Evolutionary conservation across 176 grass and related monocot species (phyloP), one percentile per base, ranked within the genome.

Genomic region (Zoysia pacifica): DNA sequence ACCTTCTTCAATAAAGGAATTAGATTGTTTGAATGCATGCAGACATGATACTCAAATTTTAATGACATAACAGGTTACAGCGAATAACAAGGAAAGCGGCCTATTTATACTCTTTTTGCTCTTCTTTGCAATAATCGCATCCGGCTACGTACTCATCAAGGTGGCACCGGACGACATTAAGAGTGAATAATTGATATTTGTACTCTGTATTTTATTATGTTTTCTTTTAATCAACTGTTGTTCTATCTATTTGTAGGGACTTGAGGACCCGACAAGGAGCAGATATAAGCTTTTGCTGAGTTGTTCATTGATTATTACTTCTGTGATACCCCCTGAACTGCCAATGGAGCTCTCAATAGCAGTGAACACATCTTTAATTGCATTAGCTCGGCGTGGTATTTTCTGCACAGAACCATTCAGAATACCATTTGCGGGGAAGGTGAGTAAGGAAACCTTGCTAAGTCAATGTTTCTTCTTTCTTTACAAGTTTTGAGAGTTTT

Each of bases 381-480:
- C 96, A 44, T 89, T 99, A 44, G 96, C 93, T 79, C 79, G 93
- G 6, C 92, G 93, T 65, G 96, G 96, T 84, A 95, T 99, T 85
- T 99, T 99, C 77, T 99, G 96, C 84, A 99, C 96, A 15, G 96
- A 99, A 73, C 96, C 96, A 73, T 99, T 99, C 71, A 93, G 96
- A 89, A 99, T 99, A 86, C 96, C 96, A 51, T 99, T 99, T 95
- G 96, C 90, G 80, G 96, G 96, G 72, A 99, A 99, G 96, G 96
- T 99, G 45, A 86, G 80, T 79, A 83, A 62, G 65, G 74, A 62
- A 46, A 87, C 49, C 73, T 69, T 69, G 50, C 51, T 60, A 35
- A 69, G 14, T 62, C 73, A 11, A 14, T 69, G 40, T 52, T 74
- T 65, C 18, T 60, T 79, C 13, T 53, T 78, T 77, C 7, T 81